Percentiles rank a stretch among this genome's conserved stretches.
Conservation (phyloP, 768 basidiomycete species). For the Boletus insuetus region DNA sequence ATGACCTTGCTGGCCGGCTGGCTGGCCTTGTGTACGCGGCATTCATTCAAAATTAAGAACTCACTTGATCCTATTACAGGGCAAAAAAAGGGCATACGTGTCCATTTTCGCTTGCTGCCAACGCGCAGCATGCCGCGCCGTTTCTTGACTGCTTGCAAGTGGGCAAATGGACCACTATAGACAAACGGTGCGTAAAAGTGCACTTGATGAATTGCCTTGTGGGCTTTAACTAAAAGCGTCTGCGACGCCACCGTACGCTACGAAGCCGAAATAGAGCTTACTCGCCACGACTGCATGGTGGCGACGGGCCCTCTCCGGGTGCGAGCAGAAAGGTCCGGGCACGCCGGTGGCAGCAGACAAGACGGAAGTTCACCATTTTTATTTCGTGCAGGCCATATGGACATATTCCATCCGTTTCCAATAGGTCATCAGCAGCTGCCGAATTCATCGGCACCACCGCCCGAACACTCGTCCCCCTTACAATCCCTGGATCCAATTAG, state of each 20-base stretch:
- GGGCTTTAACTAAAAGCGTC: slow-evolving; percentile 2
- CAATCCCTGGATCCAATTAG: slow-evolving; percentile 8
- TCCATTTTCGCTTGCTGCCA: slow-evolving; percentile 17
- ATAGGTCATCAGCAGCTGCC: background rate
- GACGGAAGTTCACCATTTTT: background rate
- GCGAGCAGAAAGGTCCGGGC: background rate
- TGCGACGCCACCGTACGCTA: slow-evolving; percentile 8
- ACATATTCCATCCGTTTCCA: background rate
- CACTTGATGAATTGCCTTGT: slow-evolving; percentile 5
- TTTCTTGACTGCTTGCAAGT: slow-evolving; percentile 1
- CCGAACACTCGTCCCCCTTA: background rate
- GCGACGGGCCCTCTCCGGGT: background rate
- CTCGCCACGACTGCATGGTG: slow-evolving; percentile 8
- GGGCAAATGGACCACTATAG: background rate
- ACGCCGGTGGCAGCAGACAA: background rate
- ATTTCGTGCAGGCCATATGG: background rate
- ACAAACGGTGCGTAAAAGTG: slow-evolving; percentile 14
- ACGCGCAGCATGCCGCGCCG: slow-evolving; percentile 13
- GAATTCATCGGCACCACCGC: slow-evolving; percentile 9
- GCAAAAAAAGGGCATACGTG: slow-evolving; percentile 3
- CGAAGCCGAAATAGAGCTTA: slow-evolving; percentile 1
- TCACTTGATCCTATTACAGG: slow-evolving; percentile 9
- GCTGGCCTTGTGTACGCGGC: slow-evolving; percentile 16
- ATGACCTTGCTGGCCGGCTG: slow-evolving; percentile 4
- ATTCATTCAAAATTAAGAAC: slow-evolving; percentile 14